Percentiles rank a stretch among this genome's conserved stretches.
These are phyloP conservation scores for Agrocybe pediades DNA, from an alignment of 768 basidiomycete species.

Conservation along the genomic window DNA sequence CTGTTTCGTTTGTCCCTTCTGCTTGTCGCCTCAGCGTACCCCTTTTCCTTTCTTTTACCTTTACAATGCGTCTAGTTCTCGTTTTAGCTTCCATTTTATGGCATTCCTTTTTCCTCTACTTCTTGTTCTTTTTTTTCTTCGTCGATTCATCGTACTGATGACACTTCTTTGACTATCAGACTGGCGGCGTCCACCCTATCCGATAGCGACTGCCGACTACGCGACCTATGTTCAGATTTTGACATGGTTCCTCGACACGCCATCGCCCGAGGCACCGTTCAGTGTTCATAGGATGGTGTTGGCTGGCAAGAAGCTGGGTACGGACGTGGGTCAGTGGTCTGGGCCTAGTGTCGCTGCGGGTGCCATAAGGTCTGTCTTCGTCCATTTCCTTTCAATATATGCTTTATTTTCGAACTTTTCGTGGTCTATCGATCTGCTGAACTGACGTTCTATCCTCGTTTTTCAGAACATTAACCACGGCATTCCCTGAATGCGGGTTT, in stretches of 20 bases:
- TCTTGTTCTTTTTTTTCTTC: too few species aligned
- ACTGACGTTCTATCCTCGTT: neutral
- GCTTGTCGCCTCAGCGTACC: too few species aligned
- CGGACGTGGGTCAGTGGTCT: conserved; percentile 97
- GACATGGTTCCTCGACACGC: conserved; percentile 95
- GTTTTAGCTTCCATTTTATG: too few species aligned
- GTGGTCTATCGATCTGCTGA: too few species aligned
- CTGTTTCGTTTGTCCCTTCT: too few species aligned
- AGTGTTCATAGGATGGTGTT: conserved; percentile 96
- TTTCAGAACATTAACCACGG: conserved; percentile 69
- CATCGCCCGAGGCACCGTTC: conserved; percentile 82
- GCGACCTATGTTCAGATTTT: conserved; percentile 89
- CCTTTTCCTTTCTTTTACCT: too few species aligned
- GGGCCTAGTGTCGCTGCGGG: conserved; percentile 96
- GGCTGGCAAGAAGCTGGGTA: conserved; percentile 92
- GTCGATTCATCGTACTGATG: too few species aligned
- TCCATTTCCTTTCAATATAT: too few species aligned
- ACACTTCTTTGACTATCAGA: conserved; percentile 54
- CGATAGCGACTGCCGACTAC: conserved; percentile 63
- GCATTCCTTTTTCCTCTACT: too few species aligned
- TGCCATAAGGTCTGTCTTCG: conserved; percentile 80
- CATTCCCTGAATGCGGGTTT: conserved; percentile 79
- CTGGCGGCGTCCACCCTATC: conserved; percentile 77
- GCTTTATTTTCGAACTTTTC: too few species aligned
- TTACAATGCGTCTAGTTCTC: too few species aligned